Evolutionary conservation across 2,329 filamentous ascomycete genomes (phyloP), one percentile per base, ranked within the genome.

Genomic region (Tolypocladium endophyticum): DNA sequence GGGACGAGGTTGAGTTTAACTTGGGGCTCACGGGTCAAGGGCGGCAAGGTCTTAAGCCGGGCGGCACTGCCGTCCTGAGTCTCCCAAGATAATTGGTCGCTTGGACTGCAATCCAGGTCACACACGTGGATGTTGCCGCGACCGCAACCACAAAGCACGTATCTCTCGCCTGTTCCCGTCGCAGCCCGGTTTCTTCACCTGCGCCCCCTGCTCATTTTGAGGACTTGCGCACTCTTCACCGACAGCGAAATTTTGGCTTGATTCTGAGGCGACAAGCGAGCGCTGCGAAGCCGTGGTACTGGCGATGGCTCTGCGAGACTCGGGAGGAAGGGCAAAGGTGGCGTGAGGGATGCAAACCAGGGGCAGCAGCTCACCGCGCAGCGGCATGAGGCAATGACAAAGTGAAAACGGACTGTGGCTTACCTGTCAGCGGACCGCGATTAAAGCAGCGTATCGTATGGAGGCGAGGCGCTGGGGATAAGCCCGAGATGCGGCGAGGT

Each of bases 1-100:
- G 52, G 36, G 57, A 50, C 30, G 57, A 59, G 38, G 57, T 59
- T 55, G 57, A 59, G 50, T 45, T 59, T 55, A 59, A 52, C 57
- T 59, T 28, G 47, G 55, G 23, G 55, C 54, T 39, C 39, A 36
- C 39, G 25, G 23, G 55, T 9, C 39, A 56, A 41, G 55, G 54
- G 35, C 25, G 18, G 35, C 35, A 56, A 41, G 54, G 35, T 3
- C 4, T 23, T 35, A 33, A 54, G 30, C 50, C 30, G 36, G 30
- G 30, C 30, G 55, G 55, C 55, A 33, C 55, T 56, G 55, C 55
- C 55, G 38, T 56, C n/a, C 38, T 23, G 39, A 43, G 38, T 30
- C 55, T 33, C 35, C 18, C 57, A 50, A 58, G 47, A 39, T 58
- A 25, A 58, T 58, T 58, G 57, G 57, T 52, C 57, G 57, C 33